phyloP scores from a whole-genome alignment of 2,329 filamentous ascomycete genomes.

The Akanthomyces dipterigenus region DNA sequence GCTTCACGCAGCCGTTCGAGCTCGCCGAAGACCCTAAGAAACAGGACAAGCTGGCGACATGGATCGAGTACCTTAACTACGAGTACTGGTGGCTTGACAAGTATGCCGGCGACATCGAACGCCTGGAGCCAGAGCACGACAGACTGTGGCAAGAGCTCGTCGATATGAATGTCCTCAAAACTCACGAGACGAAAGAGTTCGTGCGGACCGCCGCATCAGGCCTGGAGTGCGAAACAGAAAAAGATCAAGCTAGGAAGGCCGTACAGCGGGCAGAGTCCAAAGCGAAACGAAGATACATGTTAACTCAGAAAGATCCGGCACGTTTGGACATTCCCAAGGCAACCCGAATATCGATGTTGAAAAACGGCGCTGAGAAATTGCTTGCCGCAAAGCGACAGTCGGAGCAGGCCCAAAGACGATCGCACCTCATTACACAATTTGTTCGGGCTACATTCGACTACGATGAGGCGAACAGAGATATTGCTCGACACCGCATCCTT shows the following conservation, averaged over 20 bases:
- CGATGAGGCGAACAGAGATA: conserved; percentile 13
- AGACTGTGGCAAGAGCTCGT: conserved; percentile 26
- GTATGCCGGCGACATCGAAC: conserved; percentile 14
- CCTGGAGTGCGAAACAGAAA: background rate
- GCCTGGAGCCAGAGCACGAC: conserved; percentile 19
- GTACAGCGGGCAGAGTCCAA: background rate
- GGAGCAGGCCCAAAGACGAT: background rate
- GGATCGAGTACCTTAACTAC: conserved; percentile 32
- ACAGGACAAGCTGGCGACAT: conserved; percentile 28
- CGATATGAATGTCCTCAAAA: conserved; percentile 22
- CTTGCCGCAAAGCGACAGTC: background rate
- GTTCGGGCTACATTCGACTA: background rate
- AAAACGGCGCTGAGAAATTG: background rate
- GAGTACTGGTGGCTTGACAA: conserved; percentile 20
- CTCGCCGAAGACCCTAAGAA: conserved; percentile 22
- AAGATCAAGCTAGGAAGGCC: background rate
- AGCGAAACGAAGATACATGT: background rate
- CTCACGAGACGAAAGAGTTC: conserved; percentile 15
- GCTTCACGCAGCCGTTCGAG: conserved; percentile 22
- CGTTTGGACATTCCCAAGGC: background rate
- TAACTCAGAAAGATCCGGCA: background rate
- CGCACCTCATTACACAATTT: background rate
- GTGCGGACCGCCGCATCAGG: background rate
- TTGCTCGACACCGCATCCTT: conserved; percentile 15
- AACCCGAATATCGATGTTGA: background rate